These are phyloP conservation scores for Ophiostoma ulmi DNA, from an alignment of 2,329 filamentous ascomycete species.

Conservation along the genomic window DNA sequence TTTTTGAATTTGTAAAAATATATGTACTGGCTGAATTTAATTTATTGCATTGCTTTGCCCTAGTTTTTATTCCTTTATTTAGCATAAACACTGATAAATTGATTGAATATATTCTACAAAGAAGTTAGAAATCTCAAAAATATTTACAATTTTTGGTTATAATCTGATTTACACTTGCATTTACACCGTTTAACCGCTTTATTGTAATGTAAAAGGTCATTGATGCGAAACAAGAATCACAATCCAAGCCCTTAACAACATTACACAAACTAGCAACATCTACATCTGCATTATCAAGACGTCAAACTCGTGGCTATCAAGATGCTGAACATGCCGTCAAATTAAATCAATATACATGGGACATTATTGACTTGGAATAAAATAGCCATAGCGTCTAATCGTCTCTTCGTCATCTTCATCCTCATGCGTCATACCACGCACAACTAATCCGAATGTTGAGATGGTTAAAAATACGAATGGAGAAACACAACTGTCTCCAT, in stretches of 20 bases:
- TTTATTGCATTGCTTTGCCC: neutral
- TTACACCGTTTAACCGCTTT: too few species aligned
- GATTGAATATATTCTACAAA: too few species aligned
- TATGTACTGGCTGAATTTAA: neutral
- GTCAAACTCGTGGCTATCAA: neutral
- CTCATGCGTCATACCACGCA: neutral
- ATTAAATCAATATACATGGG: neutral
- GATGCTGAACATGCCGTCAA: neutral
- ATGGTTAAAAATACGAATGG: constrained; percentile 3
- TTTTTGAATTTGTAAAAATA: neutral
- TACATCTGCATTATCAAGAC: neutral
- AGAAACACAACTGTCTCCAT: neutral
- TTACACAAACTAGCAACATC: neutral
- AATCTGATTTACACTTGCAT: too few species aligned
- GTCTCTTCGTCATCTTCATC: neutral
- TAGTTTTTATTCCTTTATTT: neutral
- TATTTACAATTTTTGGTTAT: too few species aligned
- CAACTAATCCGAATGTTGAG: neutral
- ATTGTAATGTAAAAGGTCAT: too few species aligned
- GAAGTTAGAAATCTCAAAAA: too few species aligned
- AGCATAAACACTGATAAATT: too few species aligned
- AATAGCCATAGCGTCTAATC: neutral
- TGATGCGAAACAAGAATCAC: too few species aligned
- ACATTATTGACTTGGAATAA: neutral
- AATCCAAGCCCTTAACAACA: too few species aligned